Conservation (phyloP, 2,329 filamentous ascomycete species). For the Stachybotrys elegans region DNA sequence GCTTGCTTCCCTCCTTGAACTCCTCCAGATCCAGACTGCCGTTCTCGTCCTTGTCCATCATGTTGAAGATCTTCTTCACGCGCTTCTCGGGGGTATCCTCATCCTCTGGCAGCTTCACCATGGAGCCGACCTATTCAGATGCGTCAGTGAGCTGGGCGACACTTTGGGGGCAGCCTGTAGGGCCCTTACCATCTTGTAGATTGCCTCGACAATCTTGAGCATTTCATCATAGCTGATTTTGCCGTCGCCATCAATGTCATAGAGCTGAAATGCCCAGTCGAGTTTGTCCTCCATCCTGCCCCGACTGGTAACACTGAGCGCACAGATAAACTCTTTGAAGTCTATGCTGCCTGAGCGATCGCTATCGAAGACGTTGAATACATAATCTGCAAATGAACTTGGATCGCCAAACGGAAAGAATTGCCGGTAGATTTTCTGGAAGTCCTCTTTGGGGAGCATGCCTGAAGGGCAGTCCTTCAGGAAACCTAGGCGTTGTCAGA, state of each 20-base stretch:
- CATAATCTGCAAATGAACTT: constrained; percentile 95
- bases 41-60: constrained; percentile 99
- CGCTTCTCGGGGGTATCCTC: constrained; percentile 99
- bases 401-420: constrained; percentile 99
- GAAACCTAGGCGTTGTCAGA: constrained; percentile 73
- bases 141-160: constrained; percentile 6
- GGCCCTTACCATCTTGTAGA: constrained; percentile 90
- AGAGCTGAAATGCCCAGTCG: constrained; percentile 98
- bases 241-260: constrained; percentile 97
- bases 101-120: constrained; percentile 98
- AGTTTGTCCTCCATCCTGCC: constrained; percentile 99
- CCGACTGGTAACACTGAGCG: constrained; percentile 90
- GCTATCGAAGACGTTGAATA: constrained; percentile 98
- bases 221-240: constrained; percentile 99
- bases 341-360: constrained; percentile 97
- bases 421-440: constrained; percentile 99
- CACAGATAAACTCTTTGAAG: constrained; percentile 99
- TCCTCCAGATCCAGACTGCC: constrained; percentile 94
- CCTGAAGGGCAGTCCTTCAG: constrained; percentile 96
- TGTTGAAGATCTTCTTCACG: constrained; percentile 95
- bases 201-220: constrained; percentile 96
- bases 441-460: constrained; percentile 96
- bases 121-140: constrained; percentile 75
- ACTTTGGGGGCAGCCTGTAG: background rate
- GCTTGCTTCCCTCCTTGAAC: constrained; percentile 98